Evolutionary conservation across 2,329 filamentous ascomycete genomes (phyloP).

Genomic region (Aspergillus ruber): DNA sequence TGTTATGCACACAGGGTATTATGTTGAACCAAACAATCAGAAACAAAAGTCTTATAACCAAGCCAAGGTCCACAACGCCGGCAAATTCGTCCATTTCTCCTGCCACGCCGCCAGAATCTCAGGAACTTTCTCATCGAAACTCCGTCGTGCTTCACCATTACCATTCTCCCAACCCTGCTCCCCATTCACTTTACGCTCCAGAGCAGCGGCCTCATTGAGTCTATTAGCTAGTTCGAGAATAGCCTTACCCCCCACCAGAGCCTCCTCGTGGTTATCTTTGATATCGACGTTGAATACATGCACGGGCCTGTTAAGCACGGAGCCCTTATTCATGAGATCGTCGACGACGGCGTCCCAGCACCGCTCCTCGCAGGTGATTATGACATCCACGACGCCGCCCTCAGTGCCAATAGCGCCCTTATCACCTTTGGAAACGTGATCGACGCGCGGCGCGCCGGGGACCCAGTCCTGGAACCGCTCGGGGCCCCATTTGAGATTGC

Average conservation of each 20-base stretch:
- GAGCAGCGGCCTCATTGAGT: slow-evolving; percentile 70
- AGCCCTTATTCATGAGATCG: slow-evolving; percentile 78
- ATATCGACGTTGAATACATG: slow-evolving; percentile 99
- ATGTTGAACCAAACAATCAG: not conserved
- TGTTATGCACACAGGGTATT: not conserved
- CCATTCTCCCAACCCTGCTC: slow-evolving; percentile 63
- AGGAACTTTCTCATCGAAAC: slow-evolving; percentile 89
- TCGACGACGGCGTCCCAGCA: slow-evolving; percentile 98
- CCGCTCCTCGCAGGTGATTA: slow-evolving; percentile 94
- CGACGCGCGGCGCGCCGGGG: slow-evolving; percentile 72
- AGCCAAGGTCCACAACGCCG: slow-evolving; percentile 86
- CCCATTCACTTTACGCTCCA: slow-evolving; percentile 66
- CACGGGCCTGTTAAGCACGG: slow-evolving; percentile 82
- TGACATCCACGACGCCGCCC: slow-evolving; percentile 82
- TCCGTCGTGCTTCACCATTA: slow-evolving; percentile 58
- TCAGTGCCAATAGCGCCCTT: slow-evolving; percentile 76
- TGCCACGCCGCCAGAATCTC: slow-evolving; percentile 92
- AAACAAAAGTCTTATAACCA: slow-evolving; percentile 61
- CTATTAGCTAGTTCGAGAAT: slow-evolving; percentile 86
- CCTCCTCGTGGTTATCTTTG: slow-evolving; percentile 96
- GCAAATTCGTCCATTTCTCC: slow-evolving; percentile 85
- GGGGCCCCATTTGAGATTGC: slow-evolving; percentile 86
- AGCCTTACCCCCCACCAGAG: slow-evolving; percentile 77
- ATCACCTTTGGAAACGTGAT: slow-evolving; percentile 62
- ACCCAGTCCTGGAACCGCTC: slow-evolving; percentile 98